Evolutionary conservation across 2,329 filamentous ascomycete species (phyloP).

Genomic region (Apiospora sp.): DNA sequence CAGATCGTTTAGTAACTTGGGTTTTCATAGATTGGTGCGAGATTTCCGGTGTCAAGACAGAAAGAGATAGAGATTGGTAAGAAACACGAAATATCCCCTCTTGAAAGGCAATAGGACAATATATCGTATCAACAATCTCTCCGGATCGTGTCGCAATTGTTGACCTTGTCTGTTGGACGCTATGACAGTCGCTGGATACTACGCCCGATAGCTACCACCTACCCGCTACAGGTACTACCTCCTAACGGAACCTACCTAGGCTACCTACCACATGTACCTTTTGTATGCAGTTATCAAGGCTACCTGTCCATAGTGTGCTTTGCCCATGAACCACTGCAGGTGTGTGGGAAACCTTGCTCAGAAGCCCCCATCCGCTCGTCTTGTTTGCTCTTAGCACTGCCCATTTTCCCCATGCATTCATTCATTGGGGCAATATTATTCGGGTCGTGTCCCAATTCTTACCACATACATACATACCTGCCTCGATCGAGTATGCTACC

Average conservation of each 20-base stretch:
- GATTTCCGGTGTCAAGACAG: not conserved
- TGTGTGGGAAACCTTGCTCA: conserved; percentile 15
- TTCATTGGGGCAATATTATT: conserved; percentile 13
- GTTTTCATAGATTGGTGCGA: not conserved
- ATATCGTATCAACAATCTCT: not conserved
- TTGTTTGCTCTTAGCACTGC: conserved; percentile 20
- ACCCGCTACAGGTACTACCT: not conserved
- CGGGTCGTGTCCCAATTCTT: conserved; percentile 16
- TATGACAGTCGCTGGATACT: conserved; percentile 9
- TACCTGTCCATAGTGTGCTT: not conserved
- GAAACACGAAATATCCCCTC: not conserved
- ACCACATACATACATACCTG: conserved; percentile 20
- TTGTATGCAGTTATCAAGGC: conserved; percentile 7
- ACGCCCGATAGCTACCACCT: not conserved
- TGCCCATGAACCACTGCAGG: conserved; percentile 15
- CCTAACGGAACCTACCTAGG: too few species aligned
- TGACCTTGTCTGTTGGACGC: conserved; percentile 9
- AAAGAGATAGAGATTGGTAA: not conserved
- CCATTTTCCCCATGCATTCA: conserved; percentile 12
- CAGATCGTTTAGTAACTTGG: not conserved
- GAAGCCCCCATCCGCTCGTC: conserved; percentile 6
- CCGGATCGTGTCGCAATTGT: not conserved
- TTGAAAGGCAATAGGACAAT: not conserved
- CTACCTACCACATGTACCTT: not conserved
- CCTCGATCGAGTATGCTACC: conserved; percentile 23